Base-by-base conservation (phyloP, 352 stramenopile genomes). In the Phytophthora ramorum region DNA sequence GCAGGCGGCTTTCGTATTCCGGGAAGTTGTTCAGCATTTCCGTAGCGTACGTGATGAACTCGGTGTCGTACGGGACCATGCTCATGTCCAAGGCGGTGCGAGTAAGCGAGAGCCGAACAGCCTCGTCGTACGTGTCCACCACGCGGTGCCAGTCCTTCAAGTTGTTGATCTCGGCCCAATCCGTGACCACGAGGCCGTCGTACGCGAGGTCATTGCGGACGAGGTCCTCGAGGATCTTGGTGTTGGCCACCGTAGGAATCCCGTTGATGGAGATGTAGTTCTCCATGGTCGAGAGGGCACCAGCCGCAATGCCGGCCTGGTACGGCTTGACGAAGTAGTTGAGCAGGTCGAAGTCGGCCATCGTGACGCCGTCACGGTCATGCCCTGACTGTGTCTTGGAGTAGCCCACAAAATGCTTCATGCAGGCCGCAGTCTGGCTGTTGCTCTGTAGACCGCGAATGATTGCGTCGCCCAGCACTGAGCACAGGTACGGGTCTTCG, bases 121-220 rank as follows among this genome's bases (percentile, higher is more conserved):
- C 87, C n/a, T 92, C 75, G 0, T 79, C 69, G 40, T 78, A 49
- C 16, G 65, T 78, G 26, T 57, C 41, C 4, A 78, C 83, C 9
- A 91, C 73, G 17, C 81, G 78, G 38, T 91, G 83, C 59, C 71
- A 89, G 24, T 78, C 63, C 32, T 83, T 66, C 4, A 97, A 59
- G 58, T 98, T 97, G 52, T 92, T 87, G 40, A 98, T 97, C 75
- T 98, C 93, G 16, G 73, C 72, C 75, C 94, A 98, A 63, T 98
- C 93, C 3, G 93, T 97, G 7, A 98, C 89, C 6, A 97, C 46
- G 19, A 97, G 69, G 2, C 92, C 90, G 12, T 94, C 71, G 57
- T 95, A 98, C 1, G 53, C 67, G 43, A 98, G 71, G 43, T 96
- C 73, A 17, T 79, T 63, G 35, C 93, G 79, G n/a, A 98, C 53